Evolutionary conservation across 1,284 basidiomycete genomes (phyloP), one percentile per base, ranked within the genome.

Genomic region (Inonotus obliquus): DNA sequence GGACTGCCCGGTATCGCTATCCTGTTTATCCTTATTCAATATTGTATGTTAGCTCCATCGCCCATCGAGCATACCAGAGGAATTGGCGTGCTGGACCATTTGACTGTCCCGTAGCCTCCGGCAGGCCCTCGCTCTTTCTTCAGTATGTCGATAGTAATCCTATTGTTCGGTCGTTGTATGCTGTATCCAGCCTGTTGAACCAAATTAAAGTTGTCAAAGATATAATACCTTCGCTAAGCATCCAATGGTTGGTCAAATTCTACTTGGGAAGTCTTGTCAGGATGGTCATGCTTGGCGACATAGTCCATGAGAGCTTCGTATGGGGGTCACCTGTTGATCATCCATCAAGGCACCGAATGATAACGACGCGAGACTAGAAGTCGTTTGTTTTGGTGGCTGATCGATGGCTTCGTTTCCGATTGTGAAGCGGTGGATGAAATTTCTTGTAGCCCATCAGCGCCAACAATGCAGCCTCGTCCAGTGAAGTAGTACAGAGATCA

Each of bases 401-500:
- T n/a, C n/a, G n/a, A n/a, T n/a, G n/a, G n/a, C n/a, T n/a, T n/a
- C n/a, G n/a, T n/a, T n/a, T n/a, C n/a, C n/a, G n/a, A n/a, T n/a
- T n/a, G n/a, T n/a, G n/a, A n/a, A n/a, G n/a, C n/a, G n/a, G n/a
- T n/a, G n/a, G n/a, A n/a, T n/a, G n/a, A n/a, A n/a, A n/a, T n/a
- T n/a, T 25, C 25, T 7, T 52, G 17, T 23, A 11, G 51, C 25
- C 10, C 49, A 48, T 38, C 5, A 70, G 68, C 21, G 47, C 25
- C 47, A 11, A 13, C 47, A 21, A 49, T 19, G 25, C 47, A 11
- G 47, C 47, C n/a, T 21, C 25, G 13, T 19, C 25, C 47, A 21
- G 47, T n/a, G n/a, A n/a, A n/a, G n/a, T n/a, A n/a, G n/a, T n/a
- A n/a, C n/a, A n/a, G n/a, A n/a, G n/a, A n/a, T n/a, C n/a, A n/a